A percentile compares a stretch with the other conserved stretches of the same genome.
Conservation (phyloP, 768 basidiomycete species). For the Lactarius sanguifluus region DNA sequence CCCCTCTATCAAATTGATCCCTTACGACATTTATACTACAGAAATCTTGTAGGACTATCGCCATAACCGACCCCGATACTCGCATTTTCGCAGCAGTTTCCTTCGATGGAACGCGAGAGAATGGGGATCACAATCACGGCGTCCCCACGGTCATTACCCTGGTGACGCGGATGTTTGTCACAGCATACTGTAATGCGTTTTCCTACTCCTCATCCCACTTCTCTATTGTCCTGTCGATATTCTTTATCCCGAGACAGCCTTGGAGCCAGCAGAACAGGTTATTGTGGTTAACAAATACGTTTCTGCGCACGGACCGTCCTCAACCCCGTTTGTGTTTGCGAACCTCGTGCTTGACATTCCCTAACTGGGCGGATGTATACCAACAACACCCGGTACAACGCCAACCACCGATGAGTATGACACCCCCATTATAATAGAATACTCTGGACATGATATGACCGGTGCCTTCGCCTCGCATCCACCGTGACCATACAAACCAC, state of each 20-base stretch:
- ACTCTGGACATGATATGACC: neutral
- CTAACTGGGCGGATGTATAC: neutral
- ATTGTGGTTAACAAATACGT: neutral
- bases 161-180: neutral
- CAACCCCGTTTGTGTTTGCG: neutral
- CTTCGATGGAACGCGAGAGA: neutral
- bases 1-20: neutral
- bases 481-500: neutral
- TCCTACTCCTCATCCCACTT: neutral
- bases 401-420: neutral
- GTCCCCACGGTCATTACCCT: neutral
- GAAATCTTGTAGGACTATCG: too few species aligned
- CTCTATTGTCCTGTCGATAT: neutral
- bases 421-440: neutral
- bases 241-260: neutral
- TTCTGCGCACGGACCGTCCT: neutral
- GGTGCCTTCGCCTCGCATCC: neutral
- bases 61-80: too few species aligned
- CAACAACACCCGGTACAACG: neutral
- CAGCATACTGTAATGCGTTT: neutral
- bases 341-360: neutral
- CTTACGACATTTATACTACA: too few species aligned
- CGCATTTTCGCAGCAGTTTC: too few species aligned
- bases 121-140: neutral
- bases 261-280: neutral